Base-by-base conservation (phyloP, 1,284 basidiomycete genomes). In the Ganoderma boninense region DNA sequence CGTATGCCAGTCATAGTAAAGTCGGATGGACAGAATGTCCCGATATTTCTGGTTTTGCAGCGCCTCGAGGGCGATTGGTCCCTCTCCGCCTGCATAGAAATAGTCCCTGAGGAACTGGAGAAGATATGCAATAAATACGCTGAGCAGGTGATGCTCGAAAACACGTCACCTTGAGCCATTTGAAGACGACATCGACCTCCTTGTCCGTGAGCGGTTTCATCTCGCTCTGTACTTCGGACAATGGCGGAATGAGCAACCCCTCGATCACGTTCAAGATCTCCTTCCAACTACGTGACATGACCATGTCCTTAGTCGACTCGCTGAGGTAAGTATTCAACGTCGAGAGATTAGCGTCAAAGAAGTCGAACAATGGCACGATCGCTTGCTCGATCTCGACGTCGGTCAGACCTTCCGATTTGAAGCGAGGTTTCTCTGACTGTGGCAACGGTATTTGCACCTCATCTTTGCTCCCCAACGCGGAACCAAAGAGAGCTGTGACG, bases 11-110 rank as follows among this genome's bases (percentile, higher is more conserved):
- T 98, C 97, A 77, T 98, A 98, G 81, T 97, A 98, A 62, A 98
- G 83, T 26, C 95, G 90, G 69, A 97, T 95, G 8, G 95, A 96
- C 68, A 97, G 84, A 43, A 98, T 89, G 74, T 97, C 97, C 60
- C 96, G 92, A 81, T 98, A 99, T 81, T 98, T 98, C 80, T 96
- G 92, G 77, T 97, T 98, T 80, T 98, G 97, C n/a, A 99, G 84
- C 18, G 90, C 86, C 78, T 96, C 95, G 57, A 97, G 84, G 0
- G 97, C 90, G 13, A 99, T 90, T 18, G 93, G 93, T 20, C 95
- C 95, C 80, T 98, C 95, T 8, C 98, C 98, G 49, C 91, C 94
- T 13, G 96, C 97, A 79, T 98, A 92, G 85, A 99, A 98, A 84
- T 97, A 99, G 80, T 97, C 95, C 67, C 94, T 87, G 78, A 99